These are phyloP conservation scores for Neurospora sp. DNA, from an alignment of 495 filamentous ascomycete genomes.

Conservation along the genomic window DNA sequence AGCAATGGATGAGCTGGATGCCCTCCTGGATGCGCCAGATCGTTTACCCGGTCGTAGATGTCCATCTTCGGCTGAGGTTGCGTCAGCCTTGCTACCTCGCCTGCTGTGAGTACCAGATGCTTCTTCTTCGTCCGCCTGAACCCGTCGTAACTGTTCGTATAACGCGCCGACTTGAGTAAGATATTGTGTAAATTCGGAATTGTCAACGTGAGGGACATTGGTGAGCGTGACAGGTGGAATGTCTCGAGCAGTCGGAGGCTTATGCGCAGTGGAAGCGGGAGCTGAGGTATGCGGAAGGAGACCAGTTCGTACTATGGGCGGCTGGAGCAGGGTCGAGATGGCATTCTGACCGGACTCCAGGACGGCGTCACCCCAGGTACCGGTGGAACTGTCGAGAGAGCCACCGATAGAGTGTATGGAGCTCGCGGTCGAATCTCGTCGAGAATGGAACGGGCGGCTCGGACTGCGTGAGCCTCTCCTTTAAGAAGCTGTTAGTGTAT, in stretches of 20 bases:
- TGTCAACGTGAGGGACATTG: constrained; percentile 75
- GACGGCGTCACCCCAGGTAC: constrained; percentile 48
- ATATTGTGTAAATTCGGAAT: constrained; percentile 71
- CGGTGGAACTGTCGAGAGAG: constrained; percentile 53
- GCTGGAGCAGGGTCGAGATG: constrained; percentile 86
- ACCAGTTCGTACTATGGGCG: constrained; percentile 81
- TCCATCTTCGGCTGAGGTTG: constrained; percentile 36
- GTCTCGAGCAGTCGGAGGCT: constrained; percentile 77
- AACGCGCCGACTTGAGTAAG: constrained; percentile 68
- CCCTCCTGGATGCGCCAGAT: constrained; percentile 28
- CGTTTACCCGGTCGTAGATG: constrained; percentile 32
- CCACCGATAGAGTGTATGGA: constrained; percentile 74
- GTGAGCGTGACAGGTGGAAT: constrained; percentile 92
- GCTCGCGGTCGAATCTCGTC: constrained; percentile 78
- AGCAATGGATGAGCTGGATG: constrained; percentile 36
- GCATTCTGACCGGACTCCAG: constrained; percentile 78
- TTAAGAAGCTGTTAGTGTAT: constrained; percentile 15
- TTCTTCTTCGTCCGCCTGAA: constrained; percentile 57
- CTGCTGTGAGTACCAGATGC: constrained; percentile 33
- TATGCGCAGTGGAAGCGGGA: constrained; percentile 56
- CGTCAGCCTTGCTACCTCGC: constrained; percentile 37
- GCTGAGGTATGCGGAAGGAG: constrained; percentile 63
- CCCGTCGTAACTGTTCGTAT: constrained; percentile 72
- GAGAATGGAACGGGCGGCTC: constrained; percentile 15
- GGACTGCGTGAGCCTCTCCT: constrained; percentile 19